Evolutionary conservation across 2,329 filamentous ascomycete genomes (phyloP).

Genomic region (Xylariales sp.): DNA sequence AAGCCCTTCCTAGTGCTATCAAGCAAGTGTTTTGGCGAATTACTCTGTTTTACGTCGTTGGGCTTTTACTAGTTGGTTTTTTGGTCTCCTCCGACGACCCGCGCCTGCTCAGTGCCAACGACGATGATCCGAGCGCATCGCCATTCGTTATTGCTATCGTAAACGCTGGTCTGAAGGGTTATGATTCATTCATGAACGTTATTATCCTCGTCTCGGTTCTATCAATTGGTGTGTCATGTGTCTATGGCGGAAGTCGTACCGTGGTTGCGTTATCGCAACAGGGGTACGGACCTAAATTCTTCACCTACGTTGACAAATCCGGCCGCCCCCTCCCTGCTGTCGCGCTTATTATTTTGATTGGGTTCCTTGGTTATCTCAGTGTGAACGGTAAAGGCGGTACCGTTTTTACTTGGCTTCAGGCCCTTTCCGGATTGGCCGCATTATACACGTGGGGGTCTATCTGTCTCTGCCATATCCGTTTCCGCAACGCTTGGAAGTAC

Average conservation of each 20-base stretch:
- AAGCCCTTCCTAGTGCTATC: slow-evolving; percentile 73
- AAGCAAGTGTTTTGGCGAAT: slow-evolving; percentile 70
- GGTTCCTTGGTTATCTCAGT: slow-evolving; percentile 44
- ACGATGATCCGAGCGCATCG: slow-evolving; percentile 42
- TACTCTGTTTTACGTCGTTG: slow-evolving; percentile 50
- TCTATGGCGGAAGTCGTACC: slow-evolving; percentile 57
- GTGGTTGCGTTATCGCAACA: slow-evolving; percentile 56
- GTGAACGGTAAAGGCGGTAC: slow-evolving; percentile 37
- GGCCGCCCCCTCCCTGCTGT: slow-evolving; percentile 52
- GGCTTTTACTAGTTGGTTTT: slow-evolving; percentile 47
- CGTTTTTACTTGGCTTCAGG: slow-evolving; percentile 63
- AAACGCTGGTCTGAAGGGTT: slow-evolving; percentile 46
- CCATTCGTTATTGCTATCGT: slow-evolving; percentile 56
- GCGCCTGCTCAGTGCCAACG: slow-evolving; percentile 41
- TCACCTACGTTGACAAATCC: slow-evolving; percentile 59
- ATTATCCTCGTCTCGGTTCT: slow-evolving; percentile 56
- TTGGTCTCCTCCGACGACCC: slow-evolving; percentile 41
- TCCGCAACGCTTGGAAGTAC: slow-evolving; percentile 58
- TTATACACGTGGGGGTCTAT: slow-evolving; percentile 69
- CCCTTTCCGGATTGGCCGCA: slow-evolving; percentile 59
- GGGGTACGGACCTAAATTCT: slow-evolving; percentile 52
- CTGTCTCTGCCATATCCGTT: slow-evolving; percentile 64
- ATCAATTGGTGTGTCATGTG: slow-evolving; percentile 54
- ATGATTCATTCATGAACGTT: slow-evolving; percentile 55
- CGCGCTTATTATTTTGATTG: slow-evolving; percentile 40